Percentiles rank a stretch among this genome's conserved stretches.
Evolutionary conservation across 2,329 filamentous ascomycete genomes (phyloP).

Genomic region (Pseudocercospora ulei): DNA sequence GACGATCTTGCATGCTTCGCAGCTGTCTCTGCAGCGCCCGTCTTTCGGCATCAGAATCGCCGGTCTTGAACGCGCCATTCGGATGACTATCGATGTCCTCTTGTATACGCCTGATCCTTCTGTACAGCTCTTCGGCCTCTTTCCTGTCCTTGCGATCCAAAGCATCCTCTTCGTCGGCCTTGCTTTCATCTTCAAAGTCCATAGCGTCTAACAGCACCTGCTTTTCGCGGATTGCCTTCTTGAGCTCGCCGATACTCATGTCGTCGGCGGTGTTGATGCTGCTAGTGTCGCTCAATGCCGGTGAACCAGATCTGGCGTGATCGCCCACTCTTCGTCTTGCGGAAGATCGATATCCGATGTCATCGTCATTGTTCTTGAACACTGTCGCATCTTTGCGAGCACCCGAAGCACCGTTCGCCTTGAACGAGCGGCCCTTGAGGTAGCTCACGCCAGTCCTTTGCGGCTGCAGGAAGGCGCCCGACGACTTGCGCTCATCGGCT

Average conservation of each 20-base stretch:
- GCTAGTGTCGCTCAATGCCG: slow-evolving; percentile 53
- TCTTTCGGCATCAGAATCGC: slow-evolving; percentile 80
- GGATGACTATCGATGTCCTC: slow-evolving; percentile 92
- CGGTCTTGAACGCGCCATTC: slow-evolving; percentile 57
- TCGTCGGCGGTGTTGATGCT: slow-evolving; percentile 61
- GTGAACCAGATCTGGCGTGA: slow-evolving; percentile 64
- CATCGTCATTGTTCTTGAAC: slow-evolving; percentile 88
- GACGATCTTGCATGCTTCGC: slow-evolving; percentile 75
- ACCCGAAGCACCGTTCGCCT: slow-evolving; percentile 46
- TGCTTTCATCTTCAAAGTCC: slow-evolving; percentile 88
- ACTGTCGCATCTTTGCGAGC: slow-evolving; percentile 89
- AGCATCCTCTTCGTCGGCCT: slow-evolving; percentile 79
- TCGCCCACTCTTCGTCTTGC: slow-evolving; percentile 71
- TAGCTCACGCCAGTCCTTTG: slow-evolving; percentile 98
- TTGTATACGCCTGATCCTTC: slow-evolving; percentile 80
- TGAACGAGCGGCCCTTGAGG: slow-evolving; percentile 89
- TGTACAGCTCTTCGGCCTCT: slow-evolving; percentile 88
- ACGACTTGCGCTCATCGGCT: slow-evolving; percentile 78
- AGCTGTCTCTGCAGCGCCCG: slow-evolving; percentile 79
- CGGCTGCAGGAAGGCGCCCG: slow-evolving; percentile 79
- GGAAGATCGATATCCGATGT: slow-evolving; percentile 79
- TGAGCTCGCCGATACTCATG: slow-evolving; percentile 72
- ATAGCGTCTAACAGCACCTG: slow-evolving; percentile 90
- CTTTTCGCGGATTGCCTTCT: slow-evolving; percentile 87
- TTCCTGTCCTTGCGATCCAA: slow-evolving; percentile 82